These are phyloP conservation scores for Eucalyptus pauciflora DNA, from an alignment of 345 rosid species.

Conservation along the genomic window DNA sequence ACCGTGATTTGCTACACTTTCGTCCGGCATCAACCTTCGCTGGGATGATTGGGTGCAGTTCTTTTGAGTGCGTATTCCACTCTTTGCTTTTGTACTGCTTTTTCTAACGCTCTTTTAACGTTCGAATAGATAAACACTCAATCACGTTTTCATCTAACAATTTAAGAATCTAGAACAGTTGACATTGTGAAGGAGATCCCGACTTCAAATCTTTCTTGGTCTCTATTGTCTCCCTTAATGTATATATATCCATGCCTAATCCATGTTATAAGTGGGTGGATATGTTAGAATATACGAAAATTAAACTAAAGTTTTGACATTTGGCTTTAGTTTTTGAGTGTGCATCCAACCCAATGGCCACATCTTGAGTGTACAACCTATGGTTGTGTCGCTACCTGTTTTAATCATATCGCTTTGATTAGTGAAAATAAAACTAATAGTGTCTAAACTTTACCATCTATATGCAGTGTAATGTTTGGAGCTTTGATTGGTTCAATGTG, in stretches of 20 bases:
- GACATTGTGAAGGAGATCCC: fast-evolving
- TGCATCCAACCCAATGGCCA: no score
- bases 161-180: no score
- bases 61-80: not conserved
- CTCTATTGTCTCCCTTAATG: no score
- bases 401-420: not conserved
- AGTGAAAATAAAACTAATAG: not conserved
- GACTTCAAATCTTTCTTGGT: no score
- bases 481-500: not conserved
- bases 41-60: not conserved
- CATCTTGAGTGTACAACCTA: not conserved
- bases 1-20: not conserved
- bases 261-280: no score
- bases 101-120: no score
- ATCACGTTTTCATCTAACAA: no score
- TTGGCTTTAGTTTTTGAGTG: no score
- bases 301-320: no score
- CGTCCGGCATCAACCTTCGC: not conserved
- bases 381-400: not conserved
- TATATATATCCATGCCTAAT: no score
- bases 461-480: not conserved
- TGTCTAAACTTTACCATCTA: not conserved
- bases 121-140: no score
- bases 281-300: no score
- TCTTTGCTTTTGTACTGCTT: not conserved